Percentiles rank a stretch among this genome's conserved stretches.
phyloP scores from a whole-genome alignment of 2,329 filamentous ascomycete genomes.

The Mycosphaerelloides madeirae region DNA sequence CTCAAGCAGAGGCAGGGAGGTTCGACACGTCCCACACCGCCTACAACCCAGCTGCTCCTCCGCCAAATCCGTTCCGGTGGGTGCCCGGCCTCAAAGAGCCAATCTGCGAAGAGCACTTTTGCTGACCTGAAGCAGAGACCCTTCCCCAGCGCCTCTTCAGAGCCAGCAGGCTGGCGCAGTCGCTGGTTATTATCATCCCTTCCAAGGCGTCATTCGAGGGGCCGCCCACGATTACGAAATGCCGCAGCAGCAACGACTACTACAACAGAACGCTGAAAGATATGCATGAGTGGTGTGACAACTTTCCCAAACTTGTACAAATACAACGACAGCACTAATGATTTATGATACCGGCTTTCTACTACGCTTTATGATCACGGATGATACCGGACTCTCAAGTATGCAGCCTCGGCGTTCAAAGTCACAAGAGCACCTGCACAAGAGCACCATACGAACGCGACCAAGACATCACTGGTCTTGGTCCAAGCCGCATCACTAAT shows the following conservation, averaged over 20 bases:
- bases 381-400: too few species aligned
- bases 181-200: slow-evolving; percentile 8
- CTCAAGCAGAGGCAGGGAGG: slow-evolving; percentile 16
- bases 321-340: slow-evolving; percentile 4
- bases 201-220: background rate
- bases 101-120: background rate
- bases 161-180: slow-evolving; percentile 9
- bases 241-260: slow-evolving; percentile 15
- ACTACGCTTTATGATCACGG: too few species aligned
- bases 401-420: too few species aligned
- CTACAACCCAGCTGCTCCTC: slow-evolving; percentile 18
- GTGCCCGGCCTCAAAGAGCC: slow-evolving; percentile 6
- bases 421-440: too few species aligned
- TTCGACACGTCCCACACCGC: slow-evolving; percentile 12
- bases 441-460: too few species aligned
- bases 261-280: too few species aligned
- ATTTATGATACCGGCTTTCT: background rate
- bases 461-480: too few species aligned
- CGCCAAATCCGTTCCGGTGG: slow-evolving; percentile 19
- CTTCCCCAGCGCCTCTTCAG: slow-evolving; percentile 9
- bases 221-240: slow-evolving; percentile 11
- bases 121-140: slow-evolving; percentile 13
- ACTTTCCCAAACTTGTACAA: slow-evolving; percentile 5
- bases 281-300: slow-evolving; percentile 7
- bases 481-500: too few species aligned